Base-by-base conservation (phyloP, 139 green algal genomes). In the Coelastrella sp. region DNA sequence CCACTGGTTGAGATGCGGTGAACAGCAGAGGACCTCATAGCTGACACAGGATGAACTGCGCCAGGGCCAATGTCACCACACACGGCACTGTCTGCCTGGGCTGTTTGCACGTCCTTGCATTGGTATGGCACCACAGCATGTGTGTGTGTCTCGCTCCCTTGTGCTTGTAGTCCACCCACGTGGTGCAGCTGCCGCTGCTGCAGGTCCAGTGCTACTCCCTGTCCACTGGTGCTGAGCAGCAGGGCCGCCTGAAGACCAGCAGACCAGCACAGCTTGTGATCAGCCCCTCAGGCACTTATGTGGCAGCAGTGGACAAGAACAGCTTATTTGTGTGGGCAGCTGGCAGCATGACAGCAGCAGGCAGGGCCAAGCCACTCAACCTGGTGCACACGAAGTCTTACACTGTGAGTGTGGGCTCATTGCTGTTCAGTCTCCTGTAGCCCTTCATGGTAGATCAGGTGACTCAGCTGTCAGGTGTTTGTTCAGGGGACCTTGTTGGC, bases 351-450 rank as follows among this genome's bases (percentile, higher is more conserved):
- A 87, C 57, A 59, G 75, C 27, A 4, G 68, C 24, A 1, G 81
- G 89, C 6, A 87, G 93, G 12, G 61, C 85, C 24, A 82, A 91
- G 61, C 92, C 95, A 8, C 91, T 97, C 58, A 93, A 91, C 78
- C 90, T 98, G 76, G 90, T 93, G 49, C 95, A 96, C 92, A 97
- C 95, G 14, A 96, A 96, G 89, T 66, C 90, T 0, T 93, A 97
- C 91, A 97, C 95, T 61, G 94, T 96, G 85, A 59, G 92, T 68
- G 27, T 49, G 35, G 35, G 35, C 35, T 49, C 35, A 49, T 14
- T 70, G 63, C 63, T 70, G 12, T 70, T 70, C 63, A 70, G 63
- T 70, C 63, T 70, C 12, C 63, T 22, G 63, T 70, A 22, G 63
- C 15, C 12, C 15, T 49, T 49, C 35, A 49, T 49, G 35, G 35